Evolutionary conservation across 768 basidiomycete genomes (phyloP).

Genomic region (Neoboletus subvelutipes): DNA sequence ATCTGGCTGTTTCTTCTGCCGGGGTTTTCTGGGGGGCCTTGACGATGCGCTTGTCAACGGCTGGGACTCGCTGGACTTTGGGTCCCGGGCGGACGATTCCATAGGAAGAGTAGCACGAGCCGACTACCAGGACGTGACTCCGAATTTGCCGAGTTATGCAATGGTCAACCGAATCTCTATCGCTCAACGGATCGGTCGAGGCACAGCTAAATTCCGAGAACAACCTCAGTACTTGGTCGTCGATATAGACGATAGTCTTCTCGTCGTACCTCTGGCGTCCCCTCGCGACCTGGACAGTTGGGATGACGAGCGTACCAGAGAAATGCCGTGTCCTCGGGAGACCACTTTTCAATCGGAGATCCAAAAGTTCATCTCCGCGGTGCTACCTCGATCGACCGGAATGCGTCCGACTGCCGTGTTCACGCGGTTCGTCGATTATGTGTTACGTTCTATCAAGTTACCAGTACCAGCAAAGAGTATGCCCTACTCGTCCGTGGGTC

Average conservation of each 20-base stretch:
- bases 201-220: conserved; percentile 6
- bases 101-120: conserved; percentile 34
- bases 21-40: conserved; percentile 46
- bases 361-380: conserved; percentile 22
- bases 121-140: conserved; percentile 27
- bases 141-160: conserved; percentile 34
- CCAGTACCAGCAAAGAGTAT: not conserved
- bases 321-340: conserved; percentile 31
- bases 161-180: conserved; percentile 11
- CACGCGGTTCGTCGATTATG: not conserved
- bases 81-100: conserved; percentile 51
- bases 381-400: not conserved
- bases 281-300: conserved; percentile 12
- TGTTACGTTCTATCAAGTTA: not conserved
- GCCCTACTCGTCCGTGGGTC: conserved; percentile 14
- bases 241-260: conserved; percentile 3
- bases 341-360: conserved; percentile 25
- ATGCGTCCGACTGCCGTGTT: conserved; percentile 1
- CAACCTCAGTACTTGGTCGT: conserved; percentile 13
- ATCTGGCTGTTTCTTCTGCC: conserved; percentile 51
- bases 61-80: conserved; percentile 39
- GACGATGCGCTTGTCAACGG: conserved; percentile 41
- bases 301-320: conserved; percentile 17
- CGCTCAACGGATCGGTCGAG: conserved; percentile 7
- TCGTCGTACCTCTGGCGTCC: conserved; percentile 21